phyloP scores from a whole-genome alignment of 306 rosid species.

The Hippophae tibetana region DNA sequence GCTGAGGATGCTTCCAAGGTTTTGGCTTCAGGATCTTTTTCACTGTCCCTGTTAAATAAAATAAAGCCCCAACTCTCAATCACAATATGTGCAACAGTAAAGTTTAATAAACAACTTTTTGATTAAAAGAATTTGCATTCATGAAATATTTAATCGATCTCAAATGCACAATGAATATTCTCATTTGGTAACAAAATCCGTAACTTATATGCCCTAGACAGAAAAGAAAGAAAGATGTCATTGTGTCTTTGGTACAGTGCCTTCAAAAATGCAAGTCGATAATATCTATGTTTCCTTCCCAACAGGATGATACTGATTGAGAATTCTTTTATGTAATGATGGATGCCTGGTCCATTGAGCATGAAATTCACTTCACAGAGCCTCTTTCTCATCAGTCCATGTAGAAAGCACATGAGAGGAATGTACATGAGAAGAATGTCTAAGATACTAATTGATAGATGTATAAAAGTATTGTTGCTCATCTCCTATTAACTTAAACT shows the following conservation, averaged over 20 bases:
- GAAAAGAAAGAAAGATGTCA: background rate
- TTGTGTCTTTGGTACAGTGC: background rate
- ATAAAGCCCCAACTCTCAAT: constrained; percentile 1
- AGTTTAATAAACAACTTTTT: background rate
- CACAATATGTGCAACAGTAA: constrained; percentile 10
- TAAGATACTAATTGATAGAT: background rate
- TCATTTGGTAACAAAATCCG: background rate
- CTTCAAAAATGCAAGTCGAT: background rate
- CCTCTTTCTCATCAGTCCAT: background rate
- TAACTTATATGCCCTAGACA: background rate
- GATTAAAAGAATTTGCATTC: constrained; percentile 1
- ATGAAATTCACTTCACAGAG: background rate
- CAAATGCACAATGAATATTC: background rate
- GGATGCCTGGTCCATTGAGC: background rate
- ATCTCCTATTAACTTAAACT: too few species aligned
- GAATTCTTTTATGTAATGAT: background rate
- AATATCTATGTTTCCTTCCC: background rate
- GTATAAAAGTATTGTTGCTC: too few species aligned
- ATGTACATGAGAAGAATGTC: background rate
- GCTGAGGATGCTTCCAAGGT: constrained; percentile 99
- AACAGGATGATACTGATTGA: background rate
- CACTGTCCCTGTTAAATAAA: constrained; percentile 41
- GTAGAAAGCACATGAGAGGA: background rate
- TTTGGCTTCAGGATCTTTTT: constrained; percentile 89
- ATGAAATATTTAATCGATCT: constrained; percentile 8